Evolutionary conservation across 768 basidiomycete species (phyloP), one percentile per base, ranked within the genome.

Genomic region (Dacryopinax primogenitus): DNA sequence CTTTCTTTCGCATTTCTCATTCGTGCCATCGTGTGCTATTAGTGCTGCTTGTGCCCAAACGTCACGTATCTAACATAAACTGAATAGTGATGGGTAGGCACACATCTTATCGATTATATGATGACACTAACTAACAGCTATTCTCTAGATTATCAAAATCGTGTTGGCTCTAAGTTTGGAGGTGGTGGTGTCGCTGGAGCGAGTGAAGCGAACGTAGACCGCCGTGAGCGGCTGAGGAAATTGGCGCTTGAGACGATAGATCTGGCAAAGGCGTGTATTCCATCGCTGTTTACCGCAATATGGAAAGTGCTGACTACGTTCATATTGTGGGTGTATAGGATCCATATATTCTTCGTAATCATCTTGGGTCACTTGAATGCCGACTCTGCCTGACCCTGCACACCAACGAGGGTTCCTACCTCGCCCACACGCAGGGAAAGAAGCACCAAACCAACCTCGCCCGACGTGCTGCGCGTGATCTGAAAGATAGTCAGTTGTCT

Each of bases 381-480:
- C 90, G 94, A 71, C 83, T 99, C 32, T 98, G 96, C 75, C 78
- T 99, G 58, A 99, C 96, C 0, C 83, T 99, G 12, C 96, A 99
- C 77, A 97, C 95, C n/a, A 98, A 98, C 71, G 96, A 99, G 77
- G 96, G 96, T 21, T 96, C 94, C 15, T 97, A 98, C 74, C 87
- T 99, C 61, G 96, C 96, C 0, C 96, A 99, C 71, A 99, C 96
- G 0, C 96, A 98, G 78, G 96, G 96, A 23, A 99, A 98, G 79
- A 99, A 98, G 74, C 96, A 98, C 74, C 96, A 98, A 74, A 98
- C 94, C 2, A 98, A 98, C 74, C 85, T 99, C 63, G 96, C 96
- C 15, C 84, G 96, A 39, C 87, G 96, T 69, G 96, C 96, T 0
- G 95, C 95, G n/a, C 85, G 87, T 68, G 96, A 98, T 80, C 89